Evolutionary conservation across 129 eudicot genomes (phyloP), one percentile per base, ranked within the genome.

Genomic region (Sambucus nigra): DNA sequence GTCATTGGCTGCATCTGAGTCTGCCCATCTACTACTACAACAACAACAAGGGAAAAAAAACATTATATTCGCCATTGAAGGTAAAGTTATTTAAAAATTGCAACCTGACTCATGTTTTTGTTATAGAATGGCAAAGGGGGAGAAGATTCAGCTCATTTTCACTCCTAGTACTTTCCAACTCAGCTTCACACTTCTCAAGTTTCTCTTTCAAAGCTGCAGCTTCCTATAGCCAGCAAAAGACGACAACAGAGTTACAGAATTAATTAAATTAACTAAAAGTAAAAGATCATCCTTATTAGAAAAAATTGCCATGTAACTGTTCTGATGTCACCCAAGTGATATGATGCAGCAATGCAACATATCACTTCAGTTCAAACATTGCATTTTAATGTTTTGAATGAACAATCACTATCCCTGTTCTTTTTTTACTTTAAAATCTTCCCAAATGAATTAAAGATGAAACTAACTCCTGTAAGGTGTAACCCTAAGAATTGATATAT

Each of bases 81-180:
- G n/a, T n/a, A n/a, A n/a, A n/a, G n/a, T n/a, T n/a, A n/a, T n/a
- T n/a, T n/a, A 29, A 8, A 35, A 35, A 7, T 35, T 35, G 4
- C 42, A 35, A 35, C 13, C 2, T 17, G 5, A 64, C 77, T 59
- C 63, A 75, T 71, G 70, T 20, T 44, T 69, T 80, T 7, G 77
- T 40, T 24, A 66, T 65, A 45, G 53, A 80, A 70, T 68, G 69
- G 60, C 88, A 74, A 65, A 77, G 27, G 46, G 82, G 79, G 29
- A 92, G 69, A 60, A 75, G 67, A 61, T 71, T 73, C 46, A 59
- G 60, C 75, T 82, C 91, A 51, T 68, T 78, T 47, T 80, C 67
- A 49, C 73, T 80, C 75, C 77, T 72, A 25, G 51, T 49, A 4
- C 44, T 72, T 63, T 82, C 91, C 71, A 92, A 57, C 29, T 92